phyloP scores from a whole-genome alignment of 768 basidiomycete species.

The Russula brevipes region DNA sequence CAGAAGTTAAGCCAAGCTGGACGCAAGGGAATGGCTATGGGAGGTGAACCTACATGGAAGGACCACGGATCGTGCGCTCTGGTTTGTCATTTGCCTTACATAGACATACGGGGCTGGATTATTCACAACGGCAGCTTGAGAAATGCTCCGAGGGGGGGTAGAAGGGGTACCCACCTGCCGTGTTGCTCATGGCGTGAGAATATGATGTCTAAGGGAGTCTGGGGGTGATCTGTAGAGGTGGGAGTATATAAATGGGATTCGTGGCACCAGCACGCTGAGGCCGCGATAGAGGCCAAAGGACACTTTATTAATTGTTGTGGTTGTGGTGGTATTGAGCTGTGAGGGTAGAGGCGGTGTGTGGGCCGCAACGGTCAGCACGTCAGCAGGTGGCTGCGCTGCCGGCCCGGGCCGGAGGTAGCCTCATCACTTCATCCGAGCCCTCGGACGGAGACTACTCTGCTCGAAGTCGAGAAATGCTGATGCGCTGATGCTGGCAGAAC shows the following conservation, averaged over 20 bases:
- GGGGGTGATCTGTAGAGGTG: not conserved
- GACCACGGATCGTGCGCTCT: constrained; percentile 61
- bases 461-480: no score
- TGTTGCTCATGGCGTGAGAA: constrained; percentile 1
- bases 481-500: no score
- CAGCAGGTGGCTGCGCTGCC: no score
- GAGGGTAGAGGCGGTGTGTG: no score
- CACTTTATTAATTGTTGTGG: not conserved
- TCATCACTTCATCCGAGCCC: no score
- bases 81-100: constrained; percentile 49
- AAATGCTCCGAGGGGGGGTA: not conserved
- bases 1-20: not conserved
- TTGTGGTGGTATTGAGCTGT: not conserved
- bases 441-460: no score
- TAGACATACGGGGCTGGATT: constrained; percentile 54
- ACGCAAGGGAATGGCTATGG: not conserved
- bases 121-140: constrained; percentile 11
- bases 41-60: constrained; percentile 31
- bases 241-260: not conserved
- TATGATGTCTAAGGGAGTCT: not conserved
- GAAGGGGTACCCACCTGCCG: not conserved
- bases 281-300: not conserved
- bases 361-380: no score
- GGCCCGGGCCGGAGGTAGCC: no score
- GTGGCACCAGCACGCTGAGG: not conserved